Percentiles rank a stretch among this genome's conserved stretches.
phyloP scores from a whole-genome alignment of 768 basidiomycete species.

The Podaxis sp. region DNA sequence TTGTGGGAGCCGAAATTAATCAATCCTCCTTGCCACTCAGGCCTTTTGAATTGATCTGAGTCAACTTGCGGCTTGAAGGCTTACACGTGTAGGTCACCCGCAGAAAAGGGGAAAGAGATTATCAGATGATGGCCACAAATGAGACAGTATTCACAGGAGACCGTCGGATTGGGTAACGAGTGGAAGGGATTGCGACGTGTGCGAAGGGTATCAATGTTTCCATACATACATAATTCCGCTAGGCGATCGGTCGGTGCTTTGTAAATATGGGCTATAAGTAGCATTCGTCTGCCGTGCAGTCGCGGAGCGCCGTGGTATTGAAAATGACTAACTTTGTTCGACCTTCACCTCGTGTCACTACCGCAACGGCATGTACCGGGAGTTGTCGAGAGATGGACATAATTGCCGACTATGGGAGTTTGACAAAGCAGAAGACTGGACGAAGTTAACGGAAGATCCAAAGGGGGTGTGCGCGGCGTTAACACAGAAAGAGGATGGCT shows the following conservation, averaged over 20 bases:
- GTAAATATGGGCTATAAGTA: conserved; percentile 5
- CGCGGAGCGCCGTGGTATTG: conserved; percentile 12
- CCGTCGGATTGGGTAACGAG: conserved; percentile 16
- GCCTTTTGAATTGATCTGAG: conserved; percentile 7
- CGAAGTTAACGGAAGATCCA: not conserved
- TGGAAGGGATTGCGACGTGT: not conserved
- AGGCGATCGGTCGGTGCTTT: not conserved
- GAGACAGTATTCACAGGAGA: conserved; percentile 13
- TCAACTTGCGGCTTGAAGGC: not conserved
- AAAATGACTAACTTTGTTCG: not conserved
- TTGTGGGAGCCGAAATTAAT: conserved; percentile 13
- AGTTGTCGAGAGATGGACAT: not conserved
- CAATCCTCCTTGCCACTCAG: not conserved
- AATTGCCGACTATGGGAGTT: conserved; percentile 3
- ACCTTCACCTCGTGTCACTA: conserved; percentile 8
- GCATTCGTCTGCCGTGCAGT: not conserved
- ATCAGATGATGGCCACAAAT: conserved; percentile 22
- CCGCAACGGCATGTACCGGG: conserved; percentile 6
- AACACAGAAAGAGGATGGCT: not conserved
- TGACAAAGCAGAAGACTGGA: not conserved
- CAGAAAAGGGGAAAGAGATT: conserved; percentile 1
- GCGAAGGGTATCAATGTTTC: conserved; percentile 1
- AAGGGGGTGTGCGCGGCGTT: conserved; percentile 5
- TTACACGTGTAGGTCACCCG: conserved; percentile 6
- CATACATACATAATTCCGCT: conserved; percentile 1